phyloP scores from a whole-genome alignment of 108 stramenopile genomes.

The Craspedostauros australis region DNA sequence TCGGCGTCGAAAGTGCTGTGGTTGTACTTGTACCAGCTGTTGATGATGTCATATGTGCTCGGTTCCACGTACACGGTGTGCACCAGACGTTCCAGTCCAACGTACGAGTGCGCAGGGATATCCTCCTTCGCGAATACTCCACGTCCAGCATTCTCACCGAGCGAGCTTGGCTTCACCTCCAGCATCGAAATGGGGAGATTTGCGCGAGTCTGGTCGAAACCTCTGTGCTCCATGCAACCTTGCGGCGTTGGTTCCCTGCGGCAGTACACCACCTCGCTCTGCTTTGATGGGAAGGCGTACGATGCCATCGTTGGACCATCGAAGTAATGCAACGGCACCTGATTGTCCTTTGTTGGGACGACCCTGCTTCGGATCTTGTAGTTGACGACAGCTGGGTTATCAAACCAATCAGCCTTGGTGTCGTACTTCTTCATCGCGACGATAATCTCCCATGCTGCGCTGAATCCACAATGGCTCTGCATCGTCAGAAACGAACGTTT shows the following conservation, averaged over 20 bases:
- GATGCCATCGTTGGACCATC: conserved; percentile 64
- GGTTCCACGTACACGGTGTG: conserved; percentile 2
- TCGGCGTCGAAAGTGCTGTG: not conserved
- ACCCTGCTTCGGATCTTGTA: conserved; percentile 42
- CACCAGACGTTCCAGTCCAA: conserved; percentile 22
- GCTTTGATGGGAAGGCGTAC: conserved; percentile 47
- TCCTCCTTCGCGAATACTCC: conserved; percentile 26
- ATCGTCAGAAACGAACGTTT: too few species aligned
- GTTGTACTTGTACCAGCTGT: not conserved
- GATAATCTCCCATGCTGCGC: conserved; percentile 43
- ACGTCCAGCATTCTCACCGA: conserved; percentile 29
- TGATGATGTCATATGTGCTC: conserved; percentile 1
- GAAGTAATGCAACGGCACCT: conserved; percentile 44
- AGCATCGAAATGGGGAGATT: conserved; percentile 20
- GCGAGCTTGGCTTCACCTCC: conserved; percentile 1
- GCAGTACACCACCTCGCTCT: conserved; percentile 40
- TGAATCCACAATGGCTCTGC: conserved; percentile 49
- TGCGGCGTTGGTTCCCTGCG: conserved; percentile 6
- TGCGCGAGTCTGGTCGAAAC: conserved; percentile 21
- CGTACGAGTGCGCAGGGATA: conserved; percentile 22
- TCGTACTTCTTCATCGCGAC: conserved; percentile 44
- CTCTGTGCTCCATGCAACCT: conserved; percentile 17
- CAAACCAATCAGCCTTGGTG: conserved; percentile 43
- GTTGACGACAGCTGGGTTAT: conserved; percentile 50
- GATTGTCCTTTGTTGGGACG: conserved; percentile 36